Evolutionary conservation across 163 green algal genomes (phyloP).

Genomic region (Chlorella variabilis): DNA sequence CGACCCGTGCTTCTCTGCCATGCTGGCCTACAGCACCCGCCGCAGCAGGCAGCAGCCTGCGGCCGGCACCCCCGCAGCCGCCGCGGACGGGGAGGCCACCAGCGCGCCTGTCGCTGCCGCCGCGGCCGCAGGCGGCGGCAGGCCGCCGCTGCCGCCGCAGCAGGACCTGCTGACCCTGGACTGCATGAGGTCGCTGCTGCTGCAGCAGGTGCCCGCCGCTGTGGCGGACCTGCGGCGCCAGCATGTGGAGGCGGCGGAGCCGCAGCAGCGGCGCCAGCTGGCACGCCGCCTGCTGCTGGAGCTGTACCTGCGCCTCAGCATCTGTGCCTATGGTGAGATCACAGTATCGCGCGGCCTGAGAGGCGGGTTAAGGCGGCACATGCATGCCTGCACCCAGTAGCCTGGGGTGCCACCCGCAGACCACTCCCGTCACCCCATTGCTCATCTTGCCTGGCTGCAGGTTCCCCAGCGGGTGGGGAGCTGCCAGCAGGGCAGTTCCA

Average conservation of each 20-base stretch:
- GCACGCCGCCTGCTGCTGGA: slow-evolving; percentile 4
- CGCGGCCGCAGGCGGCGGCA: background rate
- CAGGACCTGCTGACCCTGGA: background rate
- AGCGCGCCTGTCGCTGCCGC: background rate
- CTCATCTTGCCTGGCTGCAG: background rate
- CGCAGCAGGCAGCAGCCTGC: background rate
- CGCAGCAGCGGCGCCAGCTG: background rate
- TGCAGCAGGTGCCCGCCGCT: slow-evolving; percentile 19
- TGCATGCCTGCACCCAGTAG: no score
- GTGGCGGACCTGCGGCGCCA: slow-evolving; percentile 20
- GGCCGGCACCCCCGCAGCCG: background rate
- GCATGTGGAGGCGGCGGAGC: background rate
- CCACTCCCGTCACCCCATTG: no score
- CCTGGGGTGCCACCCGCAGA: no score
- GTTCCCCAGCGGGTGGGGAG: background rate
- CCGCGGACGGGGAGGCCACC: background rate
- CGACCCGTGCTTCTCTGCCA: background rate
- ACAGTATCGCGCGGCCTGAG: no score
- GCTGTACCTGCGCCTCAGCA: slow-evolving; percentile 19
- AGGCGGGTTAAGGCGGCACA: no score
- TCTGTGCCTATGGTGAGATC: slow-evolving; percentile 27
- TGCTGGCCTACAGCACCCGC: background rate
- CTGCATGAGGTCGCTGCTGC: slow-evolving; percentile 20
- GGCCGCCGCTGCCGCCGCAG: background rate
- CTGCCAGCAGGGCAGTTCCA: slow-evolving; percentile 1